Conservation (phyloP, 495 filamentous ascomycete species). For the Gamarada debralockiae region DNA sequence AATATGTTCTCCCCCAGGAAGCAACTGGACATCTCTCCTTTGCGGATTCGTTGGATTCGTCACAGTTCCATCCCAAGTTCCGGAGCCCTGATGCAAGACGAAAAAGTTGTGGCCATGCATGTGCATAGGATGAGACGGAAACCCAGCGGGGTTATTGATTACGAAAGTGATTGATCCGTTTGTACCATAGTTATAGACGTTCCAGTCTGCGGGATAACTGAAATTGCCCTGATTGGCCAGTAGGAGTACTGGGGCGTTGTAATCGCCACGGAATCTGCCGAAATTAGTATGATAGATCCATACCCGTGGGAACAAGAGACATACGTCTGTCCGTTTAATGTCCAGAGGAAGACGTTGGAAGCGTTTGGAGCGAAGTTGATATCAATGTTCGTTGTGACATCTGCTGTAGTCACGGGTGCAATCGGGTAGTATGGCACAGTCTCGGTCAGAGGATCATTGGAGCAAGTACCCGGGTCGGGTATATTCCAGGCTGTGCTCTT, state of each 20-base stretch:
- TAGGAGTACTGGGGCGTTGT: conserved; percentile 54
- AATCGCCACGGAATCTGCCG: conserved; percentile 52
- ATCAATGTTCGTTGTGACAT: conserved; percentile 36
- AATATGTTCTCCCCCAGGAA: conserved; percentile 37
- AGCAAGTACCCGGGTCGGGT: conserved; percentile 35
- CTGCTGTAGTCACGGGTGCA: conserved; percentile 7
- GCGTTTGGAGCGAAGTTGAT: conserved; percentile 48
- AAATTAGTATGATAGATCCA: conserved; percentile 57
- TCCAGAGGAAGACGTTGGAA: conserved; percentile 37
- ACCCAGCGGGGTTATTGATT: conserved; percentile 43
- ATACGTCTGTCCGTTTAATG: no score
- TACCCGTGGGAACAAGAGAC: no score
- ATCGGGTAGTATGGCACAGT: conserved; percentile 47
- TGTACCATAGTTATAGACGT: conserved; percentile 51
- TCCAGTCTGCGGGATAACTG: conserved; percentile 47
- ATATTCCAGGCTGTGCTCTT: conserved; percentile 32
- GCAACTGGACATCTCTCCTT: conserved; percentile 55
- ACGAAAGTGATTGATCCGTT: conserved; percentile 48
- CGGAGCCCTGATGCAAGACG: conserved; percentile 42
- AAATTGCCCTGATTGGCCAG: conserved; percentile 47
- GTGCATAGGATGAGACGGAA: conserved; percentile 45
- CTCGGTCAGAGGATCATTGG: conserved; percentile 41
- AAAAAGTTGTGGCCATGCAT: conserved; percentile 59
- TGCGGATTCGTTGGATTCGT: conserved; percentile 46
- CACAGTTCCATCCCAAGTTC: conserved; percentile 28